Percentiles rank a stretch among this genome's conserved stretches.
These are phyloP conservation scores for Phyllosticta citribraziliensis DNA, from an alignment of 2,329 filamentous ascomycete genomes.

Conservation along the genomic window DNA sequence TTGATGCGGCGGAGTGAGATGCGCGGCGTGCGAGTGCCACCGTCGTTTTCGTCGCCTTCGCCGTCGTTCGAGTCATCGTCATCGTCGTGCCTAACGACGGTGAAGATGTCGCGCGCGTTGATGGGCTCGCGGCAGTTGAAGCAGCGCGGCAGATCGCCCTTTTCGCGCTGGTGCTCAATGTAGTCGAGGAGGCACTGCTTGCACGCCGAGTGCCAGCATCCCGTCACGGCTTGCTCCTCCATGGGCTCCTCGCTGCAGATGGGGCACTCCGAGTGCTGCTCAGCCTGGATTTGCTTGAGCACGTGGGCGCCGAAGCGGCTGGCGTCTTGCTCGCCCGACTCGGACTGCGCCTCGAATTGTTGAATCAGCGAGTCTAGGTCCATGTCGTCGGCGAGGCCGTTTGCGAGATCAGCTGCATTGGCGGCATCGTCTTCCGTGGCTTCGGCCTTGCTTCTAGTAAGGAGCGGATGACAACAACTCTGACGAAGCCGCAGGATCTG, in stretches of 20 bases:
- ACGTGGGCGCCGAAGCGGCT: constrained; percentile 79
- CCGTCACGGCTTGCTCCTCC: constrained; percentile 86
- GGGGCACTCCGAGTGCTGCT: constrained; percentile 81
- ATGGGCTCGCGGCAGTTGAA: constrained; percentile 84
- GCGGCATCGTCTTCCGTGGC: constrained; percentile 81
- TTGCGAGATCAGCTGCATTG: constrained; percentile 64
- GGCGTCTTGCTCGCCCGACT: constrained; percentile 43
- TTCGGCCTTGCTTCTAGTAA: constrained; percentile 76
- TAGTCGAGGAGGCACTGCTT: constrained; percentile 86
- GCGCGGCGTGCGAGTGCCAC: constrained; percentile 29
- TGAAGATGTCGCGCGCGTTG: constrained; percentile 76
- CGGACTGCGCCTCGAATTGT: constrained; percentile 62
- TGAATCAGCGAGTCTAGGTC: constrained; percentile 79
- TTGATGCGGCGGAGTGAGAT: constrained; percentile 54
- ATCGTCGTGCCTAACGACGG: constrained; percentile 71
- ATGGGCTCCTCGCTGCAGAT: constrained; percentile 94
- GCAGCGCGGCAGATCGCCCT: constrained; percentile 66
- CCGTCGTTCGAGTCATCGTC: constrained; percentile 27
- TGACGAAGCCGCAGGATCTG: constrained; percentile 90
- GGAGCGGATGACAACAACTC: constrained; percentile 83
- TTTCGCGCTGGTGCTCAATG: constrained; percentile 76
- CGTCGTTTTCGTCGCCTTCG: constrained; percentile 15
- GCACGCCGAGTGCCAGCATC: constrained; percentile 96
- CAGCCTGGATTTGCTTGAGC: constrained; percentile 81
- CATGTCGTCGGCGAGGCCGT: constrained; percentile 89